Percentiles rank a stretch among this genome's conserved stretches.
Conservation (phyloP, 2,329 filamentous ascomycete genomes). For the Cytospora piceicola region DNA sequence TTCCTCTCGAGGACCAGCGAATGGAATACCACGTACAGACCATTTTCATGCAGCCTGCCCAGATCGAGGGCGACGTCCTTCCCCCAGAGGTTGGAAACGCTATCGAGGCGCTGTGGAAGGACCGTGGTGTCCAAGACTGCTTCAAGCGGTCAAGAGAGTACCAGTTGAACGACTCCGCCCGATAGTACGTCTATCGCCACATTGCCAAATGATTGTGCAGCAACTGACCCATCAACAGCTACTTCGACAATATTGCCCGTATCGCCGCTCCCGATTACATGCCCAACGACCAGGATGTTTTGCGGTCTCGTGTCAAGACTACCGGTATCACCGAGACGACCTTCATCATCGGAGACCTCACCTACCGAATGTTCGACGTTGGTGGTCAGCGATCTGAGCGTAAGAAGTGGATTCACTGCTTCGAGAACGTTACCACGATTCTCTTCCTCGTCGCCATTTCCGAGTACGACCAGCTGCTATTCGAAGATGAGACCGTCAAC, state of each 20-base stretch:
- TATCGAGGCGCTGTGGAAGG: slow-evolving; percentile 91
- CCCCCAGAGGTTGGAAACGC: slow-evolving; percentile 93
- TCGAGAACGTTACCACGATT: slow-evolving; percentile 96
- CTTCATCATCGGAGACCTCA: slow-evolving; percentile 92
- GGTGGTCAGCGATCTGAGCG: slow-evolving; percentile 94
- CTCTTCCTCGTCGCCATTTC: slow-evolving; percentile 96
- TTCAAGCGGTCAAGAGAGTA: slow-evolving; percentile 96
- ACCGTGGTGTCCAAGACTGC: slow-evolving; percentile 89
- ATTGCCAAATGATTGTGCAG: neutral
- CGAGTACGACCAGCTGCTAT: slow-evolving; percentile 93
- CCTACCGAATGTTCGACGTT: slow-evolving; percentile 97
- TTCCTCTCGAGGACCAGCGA: slow-evolving; percentile 87
- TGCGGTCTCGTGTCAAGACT: slow-evolving; percentile 95
- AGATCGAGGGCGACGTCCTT: slow-evolving; percentile 93
- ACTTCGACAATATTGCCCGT: slow-evolving; percentile 92
- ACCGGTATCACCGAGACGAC: slow-evolving; percentile 97
- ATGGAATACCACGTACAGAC: slow-evolving; percentile 98
- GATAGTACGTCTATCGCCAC: slow-evolving; percentile 75
- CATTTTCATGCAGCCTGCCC: slow-evolving; percentile 97
- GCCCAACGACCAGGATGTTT: slow-evolving; percentile 92
- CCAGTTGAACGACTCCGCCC: slow-evolving; percentile 92
- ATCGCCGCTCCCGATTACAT: slow-evolving; percentile 92
- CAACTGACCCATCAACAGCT: slow-evolving; percentile 61
- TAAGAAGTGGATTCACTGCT: slow-evolving; percentile 99
- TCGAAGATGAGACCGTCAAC: slow-evolving; percentile 95